Evolutionary conservation across 2,329 filamentous ascomycete genomes (phyloP).

Genomic region (Aaosphaeria pasadenensis): DNA sequence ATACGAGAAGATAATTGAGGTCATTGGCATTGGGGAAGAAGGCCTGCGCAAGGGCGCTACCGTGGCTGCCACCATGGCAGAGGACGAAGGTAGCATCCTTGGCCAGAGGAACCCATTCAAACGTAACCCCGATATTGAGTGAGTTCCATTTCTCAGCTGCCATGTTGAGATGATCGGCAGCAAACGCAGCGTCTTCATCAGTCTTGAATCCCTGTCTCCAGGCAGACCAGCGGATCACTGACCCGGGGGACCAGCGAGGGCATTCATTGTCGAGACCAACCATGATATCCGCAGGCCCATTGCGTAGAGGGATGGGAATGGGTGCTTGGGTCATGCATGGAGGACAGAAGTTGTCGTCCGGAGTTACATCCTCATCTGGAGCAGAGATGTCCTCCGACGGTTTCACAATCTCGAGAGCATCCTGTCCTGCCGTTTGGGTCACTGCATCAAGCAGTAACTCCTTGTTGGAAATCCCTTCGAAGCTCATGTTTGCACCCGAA

Average conservation of each 20-base stretch:
- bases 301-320: background rate
- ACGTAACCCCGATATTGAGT: background rate
- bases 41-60: background rate
- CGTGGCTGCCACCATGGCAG: background rate
- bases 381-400: background rate
- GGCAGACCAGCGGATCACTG: background rate
- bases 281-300: background rate
- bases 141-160: background rate
- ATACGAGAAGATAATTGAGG: background rate
- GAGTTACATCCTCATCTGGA: background rate
- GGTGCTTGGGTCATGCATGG: background rate
- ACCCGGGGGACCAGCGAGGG: background rate
- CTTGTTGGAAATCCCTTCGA: background rate
- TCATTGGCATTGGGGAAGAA: background rate
- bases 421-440: background rate
- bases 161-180: background rate
- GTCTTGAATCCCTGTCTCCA: background rate
- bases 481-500: background rate
- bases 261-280: background rate
- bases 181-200: background rate
- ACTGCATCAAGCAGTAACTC: background rate
- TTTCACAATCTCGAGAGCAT: background rate
- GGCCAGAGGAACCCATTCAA: background rate
- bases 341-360: background rate
- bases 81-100: background rate